Evolutionary conservation across 495 filamentous ascomycete genomes (phyloP).

Genomic region (Neurospora sp.): DNA sequence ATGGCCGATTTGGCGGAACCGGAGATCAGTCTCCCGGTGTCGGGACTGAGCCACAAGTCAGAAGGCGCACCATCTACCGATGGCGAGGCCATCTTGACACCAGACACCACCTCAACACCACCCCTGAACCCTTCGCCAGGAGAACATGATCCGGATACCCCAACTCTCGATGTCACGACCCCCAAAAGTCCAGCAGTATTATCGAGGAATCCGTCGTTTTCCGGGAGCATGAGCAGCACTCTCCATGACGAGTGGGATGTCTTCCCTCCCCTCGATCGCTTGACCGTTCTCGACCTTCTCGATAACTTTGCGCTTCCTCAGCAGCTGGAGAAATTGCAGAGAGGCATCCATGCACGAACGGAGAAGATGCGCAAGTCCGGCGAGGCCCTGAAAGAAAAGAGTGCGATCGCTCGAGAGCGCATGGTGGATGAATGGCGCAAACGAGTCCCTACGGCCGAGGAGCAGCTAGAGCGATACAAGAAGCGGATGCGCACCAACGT

Average conservation of each 20-base stretch:
- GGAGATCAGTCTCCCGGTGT: conserved; percentile 23
- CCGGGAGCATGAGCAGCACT: conserved; percentile 50
- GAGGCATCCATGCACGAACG: conserved; percentile 64
- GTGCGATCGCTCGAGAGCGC: conserved; percentile 47
- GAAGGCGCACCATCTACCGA: conserved; percentile 31
- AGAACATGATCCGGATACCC: conserved; percentile 34
- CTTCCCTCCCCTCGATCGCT: conserved; percentile 75
- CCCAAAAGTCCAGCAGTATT: conserved; percentile 40
- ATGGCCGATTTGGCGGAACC: conserved; percentile 40
- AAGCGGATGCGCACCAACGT: conserved; percentile 77
- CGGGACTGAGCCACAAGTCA: conserved; percentile 24
- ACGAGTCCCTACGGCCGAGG: conserved; percentile 73
- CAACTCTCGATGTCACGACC: conserved; percentile 26
- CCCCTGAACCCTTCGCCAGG: conserved; percentile 28
- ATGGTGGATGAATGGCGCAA: conserved; percentile 83
- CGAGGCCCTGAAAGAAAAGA: conserved; percentile 51
- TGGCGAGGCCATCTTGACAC: conserved; percentile 32
- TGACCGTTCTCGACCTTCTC: conserved; percentile 85
- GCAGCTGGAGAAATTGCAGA: conserved; percentile 80
- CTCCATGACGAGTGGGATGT: conserved; percentile 86
- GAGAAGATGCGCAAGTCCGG: conserved; percentile 76
- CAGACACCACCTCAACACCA: conserved; percentile 28
- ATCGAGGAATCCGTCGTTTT: conserved; percentile 67
- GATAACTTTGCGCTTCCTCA: conserved; percentile 88
- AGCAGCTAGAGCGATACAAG: conserved; percentile 84